Base-by-base conservation (phyloP, 768 basidiomycete species). In the Ramaria sp. region DNA sequence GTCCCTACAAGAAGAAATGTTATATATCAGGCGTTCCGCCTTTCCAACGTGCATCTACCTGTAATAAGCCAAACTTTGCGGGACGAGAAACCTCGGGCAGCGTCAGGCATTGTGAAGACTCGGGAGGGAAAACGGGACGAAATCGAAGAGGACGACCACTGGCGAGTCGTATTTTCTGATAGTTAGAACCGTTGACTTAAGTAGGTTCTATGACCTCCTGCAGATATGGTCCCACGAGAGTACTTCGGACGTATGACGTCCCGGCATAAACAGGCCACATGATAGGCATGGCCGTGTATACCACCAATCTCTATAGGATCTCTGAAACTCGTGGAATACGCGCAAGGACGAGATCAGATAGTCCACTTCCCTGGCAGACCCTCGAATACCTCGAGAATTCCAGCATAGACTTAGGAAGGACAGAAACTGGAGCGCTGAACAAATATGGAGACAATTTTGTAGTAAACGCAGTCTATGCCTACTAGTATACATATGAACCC, bases 61-160 rank as follows among this genome's bases (percentile, higher is more conserved):
- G 59, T 59, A 20, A 59, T 57, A 34, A 59, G 55, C 59, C 59
- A 59, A 20, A 59, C 55, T 51, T 51, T 59, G 34, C 27, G 31
- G 22, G 11, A 17, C 13, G 55, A 30, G 38, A 49, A 57, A 49
- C 22, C 48, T 33, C 31, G 5, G 3, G 48, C 15, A 49, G 27
- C 1, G 27, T 17, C 27, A 3, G 48, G 48, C 48, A 49, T 49
- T 1, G 4, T 49, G 42, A 43, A 43, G 42, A 22, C 20, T 43
- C 9, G 17, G 42, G 42, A 31, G 22, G 4, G 24, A 9, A 33
- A 11, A 4, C 2, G 48, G 6, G 3, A 11, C 9, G 12, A 49
- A 24, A 9, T 27, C 5, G 24, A 17, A 13, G 48, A 30, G 27
- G 31, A 12, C 48, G 48, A 30, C 2, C 1, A 33, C 22, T 11